Conservation (phyloP, 2,329 filamentous ascomycete genomes). For the Nemania sp. region DNA sequence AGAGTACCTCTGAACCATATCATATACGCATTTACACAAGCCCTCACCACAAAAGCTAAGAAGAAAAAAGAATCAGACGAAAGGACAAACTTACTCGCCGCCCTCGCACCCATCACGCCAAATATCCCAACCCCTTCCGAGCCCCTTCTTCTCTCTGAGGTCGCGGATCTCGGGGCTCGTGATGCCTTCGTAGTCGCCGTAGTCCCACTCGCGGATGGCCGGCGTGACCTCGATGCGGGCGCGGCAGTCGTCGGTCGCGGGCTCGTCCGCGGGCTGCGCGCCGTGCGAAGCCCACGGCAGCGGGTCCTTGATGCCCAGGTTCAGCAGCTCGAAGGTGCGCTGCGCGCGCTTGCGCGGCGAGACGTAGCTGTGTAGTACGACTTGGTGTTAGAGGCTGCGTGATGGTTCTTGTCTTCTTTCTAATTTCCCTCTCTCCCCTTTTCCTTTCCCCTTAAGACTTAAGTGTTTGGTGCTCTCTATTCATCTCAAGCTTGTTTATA, state of each 20-base stretch:
- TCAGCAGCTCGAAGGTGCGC: slow-evolving; percentile 85
- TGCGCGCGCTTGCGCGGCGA: slow-evolving; percentile 85
- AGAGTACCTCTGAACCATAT: no score
- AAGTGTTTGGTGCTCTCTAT: no score
- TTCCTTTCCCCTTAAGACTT: no score
- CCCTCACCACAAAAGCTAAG: no score
- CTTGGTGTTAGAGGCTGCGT: background rate
- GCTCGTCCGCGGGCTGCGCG: slow-evolving; percentile 35
- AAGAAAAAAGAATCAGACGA: background rate
- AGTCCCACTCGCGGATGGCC: slow-evolving; percentile 83
- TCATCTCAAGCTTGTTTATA: no score
- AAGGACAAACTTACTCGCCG: slow-evolving; percentile 66
- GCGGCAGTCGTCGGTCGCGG: slow-evolving; percentile 50
- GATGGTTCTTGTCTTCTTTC: no score
- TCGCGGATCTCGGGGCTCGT: slow-evolving; percentile 70
- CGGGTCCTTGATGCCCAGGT: slow-evolving; percentile 68
- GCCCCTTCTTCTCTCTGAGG: slow-evolving; percentile 59
- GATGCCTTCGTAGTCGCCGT: slow-evolving; percentile 84
- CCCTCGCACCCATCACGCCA: slow-evolving; percentile 87
- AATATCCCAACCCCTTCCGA: slow-evolving; percentile 72
- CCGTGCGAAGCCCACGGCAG: slow-evolving; percentile 70
- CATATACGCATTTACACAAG: no score
- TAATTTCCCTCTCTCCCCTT: no score
- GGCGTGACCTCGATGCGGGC: slow-evolving; percentile 70
- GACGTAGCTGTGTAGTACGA: slow-evolving; percentile 64